A percentile compares a stretch with the other conserved stretches of the same genome.
Conservation (phyloP, 2,329 filamentous ascomycete genomes). For the Penicillium sp. region DNA sequence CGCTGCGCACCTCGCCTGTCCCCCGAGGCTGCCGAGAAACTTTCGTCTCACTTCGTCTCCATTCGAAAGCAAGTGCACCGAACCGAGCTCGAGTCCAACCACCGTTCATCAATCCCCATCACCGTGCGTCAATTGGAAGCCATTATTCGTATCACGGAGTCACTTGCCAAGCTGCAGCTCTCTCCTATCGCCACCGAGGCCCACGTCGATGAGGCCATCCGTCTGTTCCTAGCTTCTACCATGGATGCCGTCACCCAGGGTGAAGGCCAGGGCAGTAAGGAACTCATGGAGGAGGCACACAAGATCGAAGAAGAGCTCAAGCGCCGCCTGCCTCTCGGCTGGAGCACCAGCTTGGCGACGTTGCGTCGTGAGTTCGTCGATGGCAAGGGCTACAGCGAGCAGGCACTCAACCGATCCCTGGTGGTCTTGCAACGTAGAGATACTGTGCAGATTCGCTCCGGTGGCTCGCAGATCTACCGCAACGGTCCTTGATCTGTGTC, state of each 20-base stretch:
- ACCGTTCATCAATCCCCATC: conserved; percentile 91
- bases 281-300: conserved; percentile 84
- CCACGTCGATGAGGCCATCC: conserved; percentile 96
- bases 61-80: conserved; percentile 93
- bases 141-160: conserved; percentile 95
- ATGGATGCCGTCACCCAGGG: conserved; percentile 98
- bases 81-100: conserved; percentile 83
- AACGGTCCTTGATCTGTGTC: conserved; percentile 39
- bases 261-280: conserved; percentile 75
- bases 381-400: conserved; percentile 83
- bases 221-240: conserved; percentile 90
- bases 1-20: conserved; percentile 91
- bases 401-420: conserved; percentile 77
- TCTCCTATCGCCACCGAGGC: conserved; percentile 82
- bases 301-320: conserved; percentile 88
- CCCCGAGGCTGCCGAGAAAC: conserved; percentile 86
- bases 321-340: conserved; percentile 85
- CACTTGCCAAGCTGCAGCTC: conserved; percentile 85
- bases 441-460: conserved; percentile 57
- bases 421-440: conserved; percentile 84
- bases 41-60: conserved; percentile 94
- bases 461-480: conserved; percentile 50
- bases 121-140: conserved; percentile 96
- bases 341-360: conserved; percentile 86
- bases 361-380: conserved; percentile 89